Conservation (phyloP, 495 filamentous ascomycete species). For the Podospora pseudoanserina region DNA sequence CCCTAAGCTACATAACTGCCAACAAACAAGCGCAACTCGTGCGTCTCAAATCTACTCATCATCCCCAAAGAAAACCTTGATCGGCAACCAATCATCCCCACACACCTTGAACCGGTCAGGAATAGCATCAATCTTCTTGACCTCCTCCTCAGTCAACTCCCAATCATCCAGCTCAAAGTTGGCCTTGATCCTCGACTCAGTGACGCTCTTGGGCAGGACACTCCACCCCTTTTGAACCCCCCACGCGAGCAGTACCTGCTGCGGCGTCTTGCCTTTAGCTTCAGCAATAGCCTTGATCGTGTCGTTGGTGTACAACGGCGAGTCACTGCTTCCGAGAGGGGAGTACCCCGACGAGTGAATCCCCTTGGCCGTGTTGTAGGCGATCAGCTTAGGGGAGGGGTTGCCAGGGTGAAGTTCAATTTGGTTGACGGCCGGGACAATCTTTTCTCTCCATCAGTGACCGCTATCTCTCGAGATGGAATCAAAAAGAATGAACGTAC, state of each 20-base stretch:
- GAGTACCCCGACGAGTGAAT: conserved; percentile 69
- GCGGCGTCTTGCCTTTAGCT: conserved; percentile 62
- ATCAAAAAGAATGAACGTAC: conserved; percentile 20
- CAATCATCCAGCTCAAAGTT: conserved; percentile 63
- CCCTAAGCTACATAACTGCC: too few relatives aligned
- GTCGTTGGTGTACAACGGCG: conserved; percentile 57
- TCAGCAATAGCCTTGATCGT: conserved; percentile 58
- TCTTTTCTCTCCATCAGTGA: conserved; percentile 35
- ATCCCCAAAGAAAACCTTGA: conserved; percentile 85
- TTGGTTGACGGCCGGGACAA: conserved; percentile 83
- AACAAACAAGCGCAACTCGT: background rate
- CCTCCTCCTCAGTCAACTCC: conserved; percentile 61
- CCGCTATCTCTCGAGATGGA: background rate
- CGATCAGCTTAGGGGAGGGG: conserved; percentile 73
- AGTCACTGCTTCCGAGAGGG: conserved; percentile 57
- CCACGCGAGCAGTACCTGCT: conserved; percentile 67
- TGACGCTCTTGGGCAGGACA: conserved; percentile 69
- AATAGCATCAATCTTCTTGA: conserved; percentile 58
- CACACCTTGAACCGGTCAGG: conserved; percentile 73
- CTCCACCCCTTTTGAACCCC: conserved; percentile 69
- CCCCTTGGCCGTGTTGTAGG: conserved; percentile 63
- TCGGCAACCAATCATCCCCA: conserved; percentile 63
- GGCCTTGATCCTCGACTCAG: conserved; percentile 56
- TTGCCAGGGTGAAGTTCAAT: conserved; percentile 86
- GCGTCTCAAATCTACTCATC: conserved; percentile 49